Conservation (phyloP, 1,284 basidiomycete genomes). For the Tylopilus sp. region DNA sequence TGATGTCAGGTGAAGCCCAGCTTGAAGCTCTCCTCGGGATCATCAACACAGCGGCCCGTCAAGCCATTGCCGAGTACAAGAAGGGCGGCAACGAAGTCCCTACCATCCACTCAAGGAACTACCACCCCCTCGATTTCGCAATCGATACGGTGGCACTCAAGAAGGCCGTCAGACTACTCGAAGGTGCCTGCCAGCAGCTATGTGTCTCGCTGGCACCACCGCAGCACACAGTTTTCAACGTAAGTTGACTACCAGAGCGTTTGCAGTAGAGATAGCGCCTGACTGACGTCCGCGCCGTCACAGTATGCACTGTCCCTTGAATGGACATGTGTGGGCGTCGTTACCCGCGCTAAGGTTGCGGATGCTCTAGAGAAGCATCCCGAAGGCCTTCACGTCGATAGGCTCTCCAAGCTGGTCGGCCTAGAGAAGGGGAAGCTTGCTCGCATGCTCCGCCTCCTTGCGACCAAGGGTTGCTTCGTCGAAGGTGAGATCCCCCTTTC, state of each 20-base stretch:
- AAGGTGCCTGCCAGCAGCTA: constrained; percentile 29
- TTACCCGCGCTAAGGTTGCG: constrained; percentile 23
- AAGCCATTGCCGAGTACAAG: constrained; percentile 31
- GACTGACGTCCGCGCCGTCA: not conserved
- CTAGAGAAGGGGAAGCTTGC: constrained; percentile 30
- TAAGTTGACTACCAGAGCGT: constrained; percentile 7
- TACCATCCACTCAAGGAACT: constrained; percentile 20
- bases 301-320: constrained; percentile 24
- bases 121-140: constrained; percentile 26
- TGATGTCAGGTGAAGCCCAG: constrained; percentile 27
- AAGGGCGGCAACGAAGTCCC: constrained; percentile 21
- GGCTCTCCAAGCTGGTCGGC: constrained; percentile 23
- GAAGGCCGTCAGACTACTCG: constrained; percentile 29
- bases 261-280: not conserved
- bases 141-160: constrained; percentile 22
- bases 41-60: constrained; percentile 25
- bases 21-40: constrained; percentile 25
- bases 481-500: constrained; percentile 20
- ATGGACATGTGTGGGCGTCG: constrained; percentile 27
- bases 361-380: constrained; percentile 24
- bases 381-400: constrained; percentile 25
- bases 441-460: constrained; percentile 33
- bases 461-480: constrained; percentile 32
- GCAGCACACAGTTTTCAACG: constrained; percentile 29
- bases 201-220: constrained; percentile 30